phyloP scores from a whole-genome alignment of 169 alveolate genomes.

The Eimeria tenella region DNA sequence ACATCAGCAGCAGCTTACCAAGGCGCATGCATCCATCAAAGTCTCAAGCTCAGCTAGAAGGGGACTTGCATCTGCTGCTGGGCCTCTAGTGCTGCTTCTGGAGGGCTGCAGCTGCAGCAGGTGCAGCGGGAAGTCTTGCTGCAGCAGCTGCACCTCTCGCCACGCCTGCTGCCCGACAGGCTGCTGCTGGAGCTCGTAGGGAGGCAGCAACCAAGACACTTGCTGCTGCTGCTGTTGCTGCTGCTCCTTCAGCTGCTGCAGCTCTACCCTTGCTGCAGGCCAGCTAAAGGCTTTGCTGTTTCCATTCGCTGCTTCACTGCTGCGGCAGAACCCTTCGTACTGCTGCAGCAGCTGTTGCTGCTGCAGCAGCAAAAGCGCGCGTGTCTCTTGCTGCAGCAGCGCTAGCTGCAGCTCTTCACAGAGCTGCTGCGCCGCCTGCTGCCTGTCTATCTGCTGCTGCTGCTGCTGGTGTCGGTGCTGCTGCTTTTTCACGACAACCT shows the following conservation, averaged over 20 bases:
- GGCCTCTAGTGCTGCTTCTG: neutral
- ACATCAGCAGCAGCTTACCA: constrained; percentile 50
- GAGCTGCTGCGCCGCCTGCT: constrained; percentile 31
- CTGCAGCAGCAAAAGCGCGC: constrained; percentile 57
- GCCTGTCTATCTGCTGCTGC: constrained; percentile 1
- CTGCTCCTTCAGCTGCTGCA: constrained; percentile 63
- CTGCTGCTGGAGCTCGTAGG: constrained; percentile 71
- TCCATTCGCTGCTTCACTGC: constrained; percentile 39
- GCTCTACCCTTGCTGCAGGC: neutral
- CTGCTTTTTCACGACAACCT: constrained; percentile 26
- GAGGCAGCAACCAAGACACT: constrained; percentile 49
- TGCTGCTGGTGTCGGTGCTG: constrained; percentile 46
- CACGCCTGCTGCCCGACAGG: constrained; percentile 3
- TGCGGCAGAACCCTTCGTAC: constrained; percentile 36
- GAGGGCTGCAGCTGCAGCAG: constrained; percentile 49
- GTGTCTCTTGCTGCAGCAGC: constrained; percentile 61
- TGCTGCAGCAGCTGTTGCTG: constrained; percentile 70
- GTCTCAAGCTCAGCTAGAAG: neutral
- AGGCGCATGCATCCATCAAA: constrained; percentile 43
- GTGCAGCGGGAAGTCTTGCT: constrained; percentile 65
- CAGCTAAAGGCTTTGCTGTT: neutral
- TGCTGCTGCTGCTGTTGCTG: constrained; percentile 67
- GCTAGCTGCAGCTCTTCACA: constrained; percentile 68
- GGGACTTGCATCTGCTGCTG: constrained; percentile 9
- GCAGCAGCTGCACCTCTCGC: constrained; percentile 55